A percentile compares a stretch with the other conserved stretches of the same genome.
Evolutionary conservation across 163 green algal genomes (phyloP).

Genomic region (Volvox carteri): DNA sequence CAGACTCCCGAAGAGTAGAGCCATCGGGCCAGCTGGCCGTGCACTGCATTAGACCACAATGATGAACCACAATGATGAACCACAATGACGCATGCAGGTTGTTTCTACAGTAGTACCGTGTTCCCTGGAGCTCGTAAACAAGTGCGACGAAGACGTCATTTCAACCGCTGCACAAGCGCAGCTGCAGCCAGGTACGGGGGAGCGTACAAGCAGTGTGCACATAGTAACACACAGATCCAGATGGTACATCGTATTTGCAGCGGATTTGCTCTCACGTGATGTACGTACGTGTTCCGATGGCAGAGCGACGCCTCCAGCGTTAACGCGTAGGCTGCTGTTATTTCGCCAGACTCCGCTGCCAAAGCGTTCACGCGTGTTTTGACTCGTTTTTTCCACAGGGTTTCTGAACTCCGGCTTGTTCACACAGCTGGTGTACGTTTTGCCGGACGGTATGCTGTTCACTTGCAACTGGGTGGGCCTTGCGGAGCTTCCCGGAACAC

Average conservation of each 20-base stretch:
- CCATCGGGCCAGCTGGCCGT: too few species aligned
- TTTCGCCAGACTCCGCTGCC: not conserved
- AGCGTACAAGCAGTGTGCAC: not conserved
- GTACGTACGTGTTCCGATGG: not conserved
- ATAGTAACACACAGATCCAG: not conserved
- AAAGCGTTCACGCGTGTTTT: not conserved
- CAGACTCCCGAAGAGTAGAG: too few species aligned
- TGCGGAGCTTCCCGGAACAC: conserved; percentile 31
- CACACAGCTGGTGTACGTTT: conserved; percentile 9
- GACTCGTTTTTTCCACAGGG: not conserved
- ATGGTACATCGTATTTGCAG: not conserved
- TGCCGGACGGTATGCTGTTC: not conserved
- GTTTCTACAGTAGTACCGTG: not conserved
- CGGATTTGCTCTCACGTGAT: not conserved
- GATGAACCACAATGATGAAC: not conserved
- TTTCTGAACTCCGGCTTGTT: not conserved
- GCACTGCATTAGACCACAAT: not conserved
- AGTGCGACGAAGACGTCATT: conserved; percentile 13
- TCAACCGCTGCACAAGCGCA: not conserved
- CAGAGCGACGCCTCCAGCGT: too few species aligned
- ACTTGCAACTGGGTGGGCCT: conserved; percentile 26
- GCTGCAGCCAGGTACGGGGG: not conserved
- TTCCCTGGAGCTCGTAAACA: not conserved
- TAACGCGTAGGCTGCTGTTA: too few species aligned
- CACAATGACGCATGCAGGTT: not conserved